These are phyloP conservation scores for Boletus insuetus DNA, from an alignment of 768 basidiomycete species.

Conservation along the genomic window DNA sequence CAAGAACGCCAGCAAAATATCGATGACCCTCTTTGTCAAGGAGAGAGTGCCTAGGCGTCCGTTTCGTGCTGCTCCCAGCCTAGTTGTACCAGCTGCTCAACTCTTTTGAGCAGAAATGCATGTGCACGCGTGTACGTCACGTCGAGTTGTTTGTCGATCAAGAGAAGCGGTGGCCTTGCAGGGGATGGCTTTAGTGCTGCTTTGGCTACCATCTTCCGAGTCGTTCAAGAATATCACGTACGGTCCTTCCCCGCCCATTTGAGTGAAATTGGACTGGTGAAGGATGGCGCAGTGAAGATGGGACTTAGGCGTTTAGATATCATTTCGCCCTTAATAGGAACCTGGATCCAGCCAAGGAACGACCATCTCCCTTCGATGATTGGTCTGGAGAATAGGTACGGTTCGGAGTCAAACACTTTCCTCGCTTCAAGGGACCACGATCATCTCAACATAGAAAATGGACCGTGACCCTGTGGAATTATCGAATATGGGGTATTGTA, in stretches of 20 bases:
- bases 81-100: neutral
- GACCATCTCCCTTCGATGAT: too few species aligned
- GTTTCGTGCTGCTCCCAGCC: neutral
- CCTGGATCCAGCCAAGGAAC: too few species aligned
- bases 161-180: neutral
- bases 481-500: too few species aligned
- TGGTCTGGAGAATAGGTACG: too few species aligned
- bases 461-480: too few species aligned
- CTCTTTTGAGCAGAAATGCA: neutral
- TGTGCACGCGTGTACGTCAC: neutral
- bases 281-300: neutral
- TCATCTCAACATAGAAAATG: too few species aligned
- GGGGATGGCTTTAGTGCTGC: neutral
- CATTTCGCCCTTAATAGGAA: neutral
- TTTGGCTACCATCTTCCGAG: too few species aligned
- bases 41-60: neutral
- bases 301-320: neutral
- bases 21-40: too few species aligned
- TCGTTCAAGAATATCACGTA: conserved; percentile 1
- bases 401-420: too few species aligned
- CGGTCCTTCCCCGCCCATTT: conserved; percentile 9
- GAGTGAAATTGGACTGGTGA: neutral
- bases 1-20: neutral
- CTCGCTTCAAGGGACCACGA: too few species aligned
- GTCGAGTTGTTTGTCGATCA: neutral